A percentile compares a stretch with the other conserved stretches of the same genome.
Conservation (phyloP, 2,329 filamentous ascomycete species). For the Arthrobotrys sinensis region DNA sequence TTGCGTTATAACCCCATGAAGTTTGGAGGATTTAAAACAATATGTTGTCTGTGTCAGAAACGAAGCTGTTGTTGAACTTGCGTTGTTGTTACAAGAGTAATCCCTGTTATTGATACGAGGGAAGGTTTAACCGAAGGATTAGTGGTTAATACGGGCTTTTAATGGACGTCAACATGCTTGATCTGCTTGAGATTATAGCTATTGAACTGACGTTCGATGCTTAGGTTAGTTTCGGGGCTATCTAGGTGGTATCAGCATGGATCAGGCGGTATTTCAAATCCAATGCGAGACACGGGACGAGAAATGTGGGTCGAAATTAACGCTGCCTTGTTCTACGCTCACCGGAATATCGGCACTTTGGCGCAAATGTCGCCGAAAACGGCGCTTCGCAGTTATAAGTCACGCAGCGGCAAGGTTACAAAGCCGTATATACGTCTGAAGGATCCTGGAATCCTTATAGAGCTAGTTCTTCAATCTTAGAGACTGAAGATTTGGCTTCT, state of each 20-base stretch:
- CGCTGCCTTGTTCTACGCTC: background rate
- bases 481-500: no score
- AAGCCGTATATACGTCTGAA: background rate
- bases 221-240: background rate
- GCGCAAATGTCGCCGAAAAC: background rate
- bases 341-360: constrained; percentile 7
- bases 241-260: constrained; percentile 1
- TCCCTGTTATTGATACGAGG: background rate
- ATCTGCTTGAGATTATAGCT: no score
- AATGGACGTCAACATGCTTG: background rate
- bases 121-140: background rate
- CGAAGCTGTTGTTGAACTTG: constrained; percentile 3
- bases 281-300: constrained; percentile 8
- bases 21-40: background rate
- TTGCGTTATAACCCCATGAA: background rate
- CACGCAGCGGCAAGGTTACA: background rate
- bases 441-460: background rate
- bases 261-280: constrained; percentile 2
- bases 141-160: background rate
- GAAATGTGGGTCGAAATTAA: background rate
- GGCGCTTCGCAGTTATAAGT: background rate
- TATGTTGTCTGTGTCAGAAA: background rate
- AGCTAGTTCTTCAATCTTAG: background rate
- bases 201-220: background rate
- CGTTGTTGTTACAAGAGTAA: background rate